Evolutionary conservation across 768 basidiomycete species (phyloP).

Genomic region (Collybiopsis luxurians): DNA sequence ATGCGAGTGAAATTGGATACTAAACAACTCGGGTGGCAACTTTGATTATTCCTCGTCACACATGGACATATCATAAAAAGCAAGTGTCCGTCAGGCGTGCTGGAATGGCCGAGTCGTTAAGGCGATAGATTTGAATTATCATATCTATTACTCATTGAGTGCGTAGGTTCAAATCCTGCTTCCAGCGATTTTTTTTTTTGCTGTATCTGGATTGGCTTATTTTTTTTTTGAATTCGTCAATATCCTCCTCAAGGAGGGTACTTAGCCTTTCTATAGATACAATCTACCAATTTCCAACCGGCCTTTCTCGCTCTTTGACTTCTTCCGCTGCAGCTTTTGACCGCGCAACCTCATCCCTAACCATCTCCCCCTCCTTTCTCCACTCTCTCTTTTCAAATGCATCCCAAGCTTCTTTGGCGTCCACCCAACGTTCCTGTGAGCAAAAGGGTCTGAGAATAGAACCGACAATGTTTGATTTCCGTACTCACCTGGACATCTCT

Average conservation of each 20-base stretch:
- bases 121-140: conserved; percentile 83
- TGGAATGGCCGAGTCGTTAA: conserved; percentile 90
- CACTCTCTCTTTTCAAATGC: conserved; percentile 76
- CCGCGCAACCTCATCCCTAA: conserved; percentile 41
- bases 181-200: conserved; percentile 62
- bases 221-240: no score
- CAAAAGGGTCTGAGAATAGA: neutral
- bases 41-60: no score
- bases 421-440: conserved; percentile 93
- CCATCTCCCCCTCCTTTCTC: conserved; percentile 68
- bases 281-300: no score
- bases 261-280: no score
- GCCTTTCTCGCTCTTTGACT: no score
- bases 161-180: conserved; percentile 92
- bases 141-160: conserved; percentile 5
- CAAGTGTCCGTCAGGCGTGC: no score
- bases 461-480: neutral
- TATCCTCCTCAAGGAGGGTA: no score
- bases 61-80: no score
- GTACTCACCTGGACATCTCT: conserved; percentile 48
- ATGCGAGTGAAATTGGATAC: no score
- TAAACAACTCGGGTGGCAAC: no score
- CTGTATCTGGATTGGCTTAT: no score
- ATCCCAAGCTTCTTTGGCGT: conserved; percentile 79
- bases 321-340: neutral